phyloP scores from a whole-genome alignment of 192 early-diverging fungal genomes.

The Spinellus fusiger region DNA sequence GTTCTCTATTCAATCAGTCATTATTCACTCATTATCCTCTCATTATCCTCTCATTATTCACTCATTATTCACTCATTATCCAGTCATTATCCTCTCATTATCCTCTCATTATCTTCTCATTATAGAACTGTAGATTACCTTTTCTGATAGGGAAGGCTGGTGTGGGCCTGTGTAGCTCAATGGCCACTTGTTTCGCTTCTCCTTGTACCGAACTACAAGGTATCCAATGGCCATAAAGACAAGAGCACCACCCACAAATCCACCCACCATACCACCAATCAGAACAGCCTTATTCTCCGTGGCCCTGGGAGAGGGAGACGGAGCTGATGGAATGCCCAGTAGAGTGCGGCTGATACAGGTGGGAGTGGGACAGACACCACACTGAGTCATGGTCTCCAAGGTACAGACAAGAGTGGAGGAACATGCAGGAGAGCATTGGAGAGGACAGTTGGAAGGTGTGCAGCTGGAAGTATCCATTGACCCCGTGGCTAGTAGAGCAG shows the following conservation, averaged over 20 bases:
- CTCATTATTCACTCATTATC: too few species aligned
- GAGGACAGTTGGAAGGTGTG: slow-evolving; percentile 13
- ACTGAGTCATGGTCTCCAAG: slow-evolving; percentile 10
- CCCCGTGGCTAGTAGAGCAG: neutral
- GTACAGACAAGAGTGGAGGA: slow-evolving; percentile 1
- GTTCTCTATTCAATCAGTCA: too few species aligned
- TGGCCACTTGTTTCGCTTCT: neutral
- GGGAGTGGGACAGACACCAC: slow-evolving; percentile 16
- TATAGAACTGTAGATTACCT: neutral
- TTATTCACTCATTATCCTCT: too few species aligned
- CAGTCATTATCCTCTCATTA: too few species aligned
- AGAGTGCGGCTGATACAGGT: slow-evolving; percentile 7
- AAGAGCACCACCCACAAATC: slow-evolving; percentile 12
- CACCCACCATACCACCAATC: slow-evolving; percentile 27
- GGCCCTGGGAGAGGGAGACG: neutral
- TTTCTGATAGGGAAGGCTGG: neutral
- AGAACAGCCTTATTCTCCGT: neutral
- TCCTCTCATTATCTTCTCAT: too few species aligned
- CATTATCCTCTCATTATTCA: too few species aligned
- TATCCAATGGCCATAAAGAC: slow-evolving; percentile 7
- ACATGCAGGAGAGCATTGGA: slow-evolving; percentile 12
- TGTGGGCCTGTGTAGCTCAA: slow-evolving; percentile 15
- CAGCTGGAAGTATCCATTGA: neutral
- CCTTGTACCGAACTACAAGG: neutral
- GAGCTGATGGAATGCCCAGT: neutral